These are phyloP conservation scores for Pythium aphanidermatum DNA, from an alignment of 352 stramenopile species.

Conservation along the genomic window DNA sequence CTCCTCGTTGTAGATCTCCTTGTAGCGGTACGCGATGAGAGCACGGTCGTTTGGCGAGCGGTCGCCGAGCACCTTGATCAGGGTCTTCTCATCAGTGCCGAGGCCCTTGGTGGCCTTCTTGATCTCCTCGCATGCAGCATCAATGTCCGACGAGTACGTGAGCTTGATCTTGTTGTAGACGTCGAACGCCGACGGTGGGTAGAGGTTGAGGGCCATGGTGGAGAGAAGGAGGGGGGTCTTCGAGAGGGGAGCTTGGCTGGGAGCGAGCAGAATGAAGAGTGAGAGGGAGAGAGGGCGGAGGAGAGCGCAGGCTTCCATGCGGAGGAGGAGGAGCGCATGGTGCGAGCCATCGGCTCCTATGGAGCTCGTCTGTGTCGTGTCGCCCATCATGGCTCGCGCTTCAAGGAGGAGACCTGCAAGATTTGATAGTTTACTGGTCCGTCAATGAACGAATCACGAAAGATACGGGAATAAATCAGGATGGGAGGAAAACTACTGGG, in stretches of 20 bases:
- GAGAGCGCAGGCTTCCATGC: neutral
- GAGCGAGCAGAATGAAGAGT: no score
- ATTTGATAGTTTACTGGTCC: slow-evolving; percentile 1
- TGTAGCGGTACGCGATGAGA: slow-evolving; percentile 61
- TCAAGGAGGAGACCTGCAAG: neutral
- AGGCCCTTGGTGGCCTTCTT: slow-evolving; percentile 57
- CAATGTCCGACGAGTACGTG: slow-evolving; percentile 38
- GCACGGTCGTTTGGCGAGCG: slow-evolving; percentile 39
- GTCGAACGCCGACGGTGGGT: slow-evolving; percentile 15
- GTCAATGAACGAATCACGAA: slow-evolving; percentile 4
- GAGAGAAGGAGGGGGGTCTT: neutral
- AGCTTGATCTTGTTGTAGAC: slow-evolving; percentile 18
- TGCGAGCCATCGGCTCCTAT: neutral
- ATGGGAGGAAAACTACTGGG: slow-evolving; percentile 3
- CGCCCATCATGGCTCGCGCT: neutral
- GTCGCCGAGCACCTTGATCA: slow-evolving; percentile 55
- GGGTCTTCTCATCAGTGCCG: slow-evolving; percentile 57
- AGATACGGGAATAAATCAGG: slow-evolving; percentile 12
- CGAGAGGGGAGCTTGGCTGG: neutral
- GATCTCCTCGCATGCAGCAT: slow-evolving; percentile 47
- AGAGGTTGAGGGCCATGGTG: slow-evolving; percentile 11
- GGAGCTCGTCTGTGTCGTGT: neutral
- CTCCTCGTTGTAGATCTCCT: slow-evolving; percentile 49
- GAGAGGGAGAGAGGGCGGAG: neutral
- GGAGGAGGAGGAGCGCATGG: neutral